Conservation (phyloP, 108 stramenopile species). For the Halocafeteria seosinensis region DNA sequence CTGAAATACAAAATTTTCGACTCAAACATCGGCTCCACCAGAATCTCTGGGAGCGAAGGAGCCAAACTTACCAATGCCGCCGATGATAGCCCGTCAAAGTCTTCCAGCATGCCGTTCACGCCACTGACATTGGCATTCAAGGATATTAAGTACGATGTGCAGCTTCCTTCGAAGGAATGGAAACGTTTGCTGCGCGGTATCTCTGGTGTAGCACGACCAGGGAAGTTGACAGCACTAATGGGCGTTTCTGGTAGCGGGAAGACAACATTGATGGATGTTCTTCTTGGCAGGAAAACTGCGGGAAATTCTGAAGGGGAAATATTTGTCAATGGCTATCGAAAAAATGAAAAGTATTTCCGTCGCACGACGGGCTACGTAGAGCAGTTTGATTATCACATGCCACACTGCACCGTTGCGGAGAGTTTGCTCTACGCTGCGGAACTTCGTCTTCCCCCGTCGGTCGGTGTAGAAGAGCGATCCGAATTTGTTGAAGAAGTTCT, state of each 20-base stretch:
- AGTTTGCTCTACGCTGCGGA: constrained; percentile 63
- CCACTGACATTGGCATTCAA: constrained; percentile 3
- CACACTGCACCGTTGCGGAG: constrained; percentile 59
- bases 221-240: constrained; percentile 38
- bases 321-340: not conserved
- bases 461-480: too few species aligned
- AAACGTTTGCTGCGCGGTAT: constrained; percentile 26
- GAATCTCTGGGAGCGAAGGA: not conserved
- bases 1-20: not conserved
- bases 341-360: not conserved
- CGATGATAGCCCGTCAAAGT: too few species aligned
- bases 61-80: not conserved
- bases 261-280: constrained; percentile 53
- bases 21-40: not conserved
- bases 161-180: not conserved
- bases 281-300: constrained; percentile 49
- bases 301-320: constrained; percentile 2
- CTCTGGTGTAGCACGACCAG: constrained; percentile 22
- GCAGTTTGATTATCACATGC: constrained; percentile 66
- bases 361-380: constrained; percentile 58
- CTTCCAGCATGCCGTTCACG: not conserved
- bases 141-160: constrained; percentile 5
- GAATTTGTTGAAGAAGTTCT: not conserved
- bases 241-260: constrained; percentile 40
- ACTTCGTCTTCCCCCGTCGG: constrained; percentile 43